phyloP scores from a whole-genome alignment of 176 grass and related monocot species.

The Areca catechu region DNA sequence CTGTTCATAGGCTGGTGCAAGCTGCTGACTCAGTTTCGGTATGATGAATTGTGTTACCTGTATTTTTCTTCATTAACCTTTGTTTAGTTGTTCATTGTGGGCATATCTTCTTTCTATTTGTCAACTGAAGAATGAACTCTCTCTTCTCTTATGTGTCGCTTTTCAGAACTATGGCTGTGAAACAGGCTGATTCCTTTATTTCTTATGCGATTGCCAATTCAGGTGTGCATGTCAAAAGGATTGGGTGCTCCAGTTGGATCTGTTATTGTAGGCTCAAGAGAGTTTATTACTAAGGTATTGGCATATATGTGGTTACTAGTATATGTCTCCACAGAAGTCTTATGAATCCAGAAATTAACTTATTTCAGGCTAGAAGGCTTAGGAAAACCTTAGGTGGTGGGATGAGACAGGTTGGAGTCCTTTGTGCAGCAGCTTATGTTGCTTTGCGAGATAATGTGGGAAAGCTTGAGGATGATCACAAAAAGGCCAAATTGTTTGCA shows the following conservation, averaged over 20 bases:
- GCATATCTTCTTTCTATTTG: too few relatives aligned
- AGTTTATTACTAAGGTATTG: slow-evolving; percentile 72
- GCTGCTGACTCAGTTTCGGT: slow-evolving; percentile 92
- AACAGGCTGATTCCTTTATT: neutral
- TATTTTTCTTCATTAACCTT: neutral
- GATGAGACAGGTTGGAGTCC: slow-evolving; percentile 90
- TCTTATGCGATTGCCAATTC: slow-evolving; percentile 5
- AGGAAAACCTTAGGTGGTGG: slow-evolving; percentile 95
- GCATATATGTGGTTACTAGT: neutral
- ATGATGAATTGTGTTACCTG: slow-evolving; percentile 6
- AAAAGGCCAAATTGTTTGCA: slow-evolving; percentile 71
- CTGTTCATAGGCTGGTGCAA: slow-evolving; percentile 72
- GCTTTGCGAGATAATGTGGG: slow-evolving; percentile 50
- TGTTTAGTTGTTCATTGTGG: too few relatives aligned
- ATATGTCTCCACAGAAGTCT: neutral
- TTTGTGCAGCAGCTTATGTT: slow-evolving; percentile 79
- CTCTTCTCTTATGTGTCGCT: too few relatives aligned
- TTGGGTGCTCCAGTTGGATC: slow-evolving; percentile 89
- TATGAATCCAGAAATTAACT: neutral
- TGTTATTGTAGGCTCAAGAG: slow-evolving; percentile 60
- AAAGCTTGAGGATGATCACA: slow-evolving; percentile 80
- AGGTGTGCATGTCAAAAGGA: slow-evolving; percentile 95
- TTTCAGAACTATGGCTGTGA: too few relatives aligned
- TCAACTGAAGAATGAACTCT: too few relatives aligned
- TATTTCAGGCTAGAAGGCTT: slow-evolving; percentile 63